Conservation (phyloP, 139 green algal species). For the Desmodesmus armatus region DNA sequence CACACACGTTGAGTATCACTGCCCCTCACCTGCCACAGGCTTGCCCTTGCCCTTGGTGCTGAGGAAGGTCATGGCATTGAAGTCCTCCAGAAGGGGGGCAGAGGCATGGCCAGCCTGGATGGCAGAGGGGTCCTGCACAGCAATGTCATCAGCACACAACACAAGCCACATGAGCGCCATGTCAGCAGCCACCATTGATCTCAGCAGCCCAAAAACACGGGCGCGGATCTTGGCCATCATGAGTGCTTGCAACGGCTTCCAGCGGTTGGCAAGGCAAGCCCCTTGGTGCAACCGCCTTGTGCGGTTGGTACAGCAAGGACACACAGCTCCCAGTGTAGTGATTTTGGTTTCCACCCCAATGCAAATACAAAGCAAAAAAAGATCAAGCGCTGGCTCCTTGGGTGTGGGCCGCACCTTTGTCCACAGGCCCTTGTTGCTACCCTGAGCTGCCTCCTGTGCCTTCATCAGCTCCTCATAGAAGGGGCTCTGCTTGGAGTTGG, state of each 20-base stretch:
- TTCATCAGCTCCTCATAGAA: slow-evolving; percentile 87
- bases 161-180: too few species aligned
- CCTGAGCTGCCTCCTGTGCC: slow-evolving; percentile 80
- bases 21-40: slow-evolving; percentile 68
- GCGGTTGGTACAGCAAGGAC: too few species aligned
- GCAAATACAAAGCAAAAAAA: too few species aligned
- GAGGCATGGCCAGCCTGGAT: slow-evolving; percentile 57
- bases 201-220: too few species aligned
- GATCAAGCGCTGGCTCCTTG: too few species aligned
- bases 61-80: slow-evolving; percentile 69
- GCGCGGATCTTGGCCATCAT: neutral
- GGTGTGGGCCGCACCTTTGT: slow-evolving; percentile 87
- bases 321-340: too few species aligned
- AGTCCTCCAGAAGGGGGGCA: slow-evolving; percentile 40
- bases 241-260: neutral
- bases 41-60: slow-evolving; percentile 81
- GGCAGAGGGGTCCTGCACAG: slow-evolving; percentile 55
- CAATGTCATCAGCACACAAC: neutral
- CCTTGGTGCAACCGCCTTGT: too few species aligned
- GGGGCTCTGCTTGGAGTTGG: slow-evolving; percentile 84
- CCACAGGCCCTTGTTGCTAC: slow-evolving; percentile 79
- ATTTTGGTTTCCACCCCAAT: too few species aligned
- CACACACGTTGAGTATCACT: too few species aligned
- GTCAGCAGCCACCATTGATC: too few species aligned
- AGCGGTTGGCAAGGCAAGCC: too few species aligned